Evolutionary conservation across 306 rosid genomes (phyloP).

Genomic region (Acacia confusa): DNA sequence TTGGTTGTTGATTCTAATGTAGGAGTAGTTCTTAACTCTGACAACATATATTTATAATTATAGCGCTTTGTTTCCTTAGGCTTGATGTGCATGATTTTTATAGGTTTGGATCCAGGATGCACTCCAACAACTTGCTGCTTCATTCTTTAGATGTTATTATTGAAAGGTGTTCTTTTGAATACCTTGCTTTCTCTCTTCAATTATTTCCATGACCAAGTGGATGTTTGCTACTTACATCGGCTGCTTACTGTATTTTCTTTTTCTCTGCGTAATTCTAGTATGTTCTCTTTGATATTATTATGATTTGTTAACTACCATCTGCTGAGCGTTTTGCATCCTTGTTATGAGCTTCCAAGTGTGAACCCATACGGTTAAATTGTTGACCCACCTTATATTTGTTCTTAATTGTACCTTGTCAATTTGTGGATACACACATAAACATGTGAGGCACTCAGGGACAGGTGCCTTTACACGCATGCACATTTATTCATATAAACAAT

Average conservation of each 20-base stretch:
- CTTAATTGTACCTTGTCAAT: not conserved
- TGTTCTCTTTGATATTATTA: too few relatives aligned
- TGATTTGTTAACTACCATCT: not conserved
- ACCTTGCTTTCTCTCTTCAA: not conserved
- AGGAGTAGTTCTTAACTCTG: not conserved
- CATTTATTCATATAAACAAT: not conserved
- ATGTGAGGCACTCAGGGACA: not conserved
- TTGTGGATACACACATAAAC: not conserved
- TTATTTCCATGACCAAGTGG: not conserved
- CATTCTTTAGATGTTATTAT: not conserved
- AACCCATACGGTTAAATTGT: not conserved
- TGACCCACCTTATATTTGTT: not conserved
- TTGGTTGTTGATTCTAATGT: conserved; percentile 17
- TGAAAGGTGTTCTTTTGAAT: not conserved
- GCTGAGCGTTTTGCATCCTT: not conserved
- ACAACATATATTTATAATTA: not conserved
- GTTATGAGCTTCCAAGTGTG: not conserved
- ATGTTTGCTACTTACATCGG: not conserved
- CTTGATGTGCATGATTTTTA: conserved; percentile 12
- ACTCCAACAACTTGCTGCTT: not conserved
- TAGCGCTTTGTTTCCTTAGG: conserved; percentile 9
- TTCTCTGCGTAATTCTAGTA: not conserved
- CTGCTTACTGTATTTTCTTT: not conserved
- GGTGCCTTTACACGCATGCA: not conserved
- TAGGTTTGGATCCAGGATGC: not conserved